A percentile compares a stretch with the other conserved stretches of the same genome.
Conservation (phyloP, 306 rosid species). For the Adenanthera pavonina region DNA sequence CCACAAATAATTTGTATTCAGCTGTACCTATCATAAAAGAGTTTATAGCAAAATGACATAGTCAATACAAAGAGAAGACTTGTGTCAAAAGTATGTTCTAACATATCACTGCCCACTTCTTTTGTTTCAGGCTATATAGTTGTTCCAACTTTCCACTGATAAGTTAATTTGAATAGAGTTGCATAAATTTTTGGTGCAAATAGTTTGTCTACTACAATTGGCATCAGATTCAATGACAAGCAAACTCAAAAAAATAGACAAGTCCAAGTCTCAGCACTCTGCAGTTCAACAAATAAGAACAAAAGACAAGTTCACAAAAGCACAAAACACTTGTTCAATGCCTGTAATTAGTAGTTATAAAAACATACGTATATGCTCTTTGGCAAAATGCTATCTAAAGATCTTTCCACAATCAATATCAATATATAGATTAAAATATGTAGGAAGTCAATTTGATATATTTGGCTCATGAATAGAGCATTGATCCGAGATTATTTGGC, state of each 20-base stretch:
- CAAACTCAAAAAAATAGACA: not conserved
- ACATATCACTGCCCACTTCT: slow-evolving; percentile 3
- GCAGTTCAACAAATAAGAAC: slow-evolving; percentile 16
- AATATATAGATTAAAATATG: too few species aligned
- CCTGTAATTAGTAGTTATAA: not conserved
- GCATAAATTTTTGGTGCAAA: slow-evolving; percentile 22
- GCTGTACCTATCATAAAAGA: slow-evolving; percentile 72
- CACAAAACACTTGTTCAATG: not conserved
- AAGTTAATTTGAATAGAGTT: not conserved
- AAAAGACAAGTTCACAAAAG: slow-evolving; percentile 1
- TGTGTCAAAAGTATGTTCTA: slow-evolving; percentile 11
- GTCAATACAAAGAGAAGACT: slow-evolving; percentile 35
- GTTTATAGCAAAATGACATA: slow-evolving; percentile 43
- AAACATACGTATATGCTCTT: not conserved
- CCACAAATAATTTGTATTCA: slow-evolving; percentile 93
- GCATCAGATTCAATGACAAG: slow-evolving; percentile 13
- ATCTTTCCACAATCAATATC: slow-evolving; percentile 8
- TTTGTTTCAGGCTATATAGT: not conserved
- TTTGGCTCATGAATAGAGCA: too few species aligned
- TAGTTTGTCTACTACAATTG: slow-evolving; percentile 23
- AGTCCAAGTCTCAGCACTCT: not conserved
- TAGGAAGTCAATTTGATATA: too few species aligned
- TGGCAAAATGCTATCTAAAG: not conserved
- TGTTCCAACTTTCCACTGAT: slow-evolving; percentile 24
- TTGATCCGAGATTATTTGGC: too few species aligned